Evolutionary conservation across 1,284 basidiomycete genomes (phyloP), one percentile per base, ranked within the genome.

Genomic region (Trichosporon ovoides): DNA sequence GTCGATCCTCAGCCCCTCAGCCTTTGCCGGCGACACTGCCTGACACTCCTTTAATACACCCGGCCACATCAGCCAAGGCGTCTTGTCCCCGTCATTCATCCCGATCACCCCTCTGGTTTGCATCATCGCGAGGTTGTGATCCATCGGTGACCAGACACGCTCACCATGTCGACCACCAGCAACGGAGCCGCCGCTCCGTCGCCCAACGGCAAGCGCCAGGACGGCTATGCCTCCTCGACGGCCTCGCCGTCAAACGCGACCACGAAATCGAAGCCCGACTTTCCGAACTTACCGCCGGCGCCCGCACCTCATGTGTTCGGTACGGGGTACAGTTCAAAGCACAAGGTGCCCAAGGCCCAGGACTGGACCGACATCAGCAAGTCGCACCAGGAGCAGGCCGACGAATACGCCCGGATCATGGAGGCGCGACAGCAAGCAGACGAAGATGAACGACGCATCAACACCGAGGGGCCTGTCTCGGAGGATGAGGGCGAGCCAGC

Each of bases 311-410:
- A 66, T 33, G 61, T 68, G 34, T 50, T 71, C 53, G 75, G 76
- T 13, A 65, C 71, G 48, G 75, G 75, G 10, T 78, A 73, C 58
- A 68, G 66, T 0, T 57, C 62, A 38, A 55, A 63, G 52, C 69
- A 78, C 60, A 76, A 74, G 19, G 73, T 80, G 16, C 80, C 80
- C 5, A 81, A 77, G 20, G 75, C 79, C 33, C 69, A 74, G 52
- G 57, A 65, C 10, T 79, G 78, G 64, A 62, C 68, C 22, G 67
- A 61, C 7, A 61, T 71, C 13, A 67, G 78, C 60, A 67, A 68
- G 51, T n/a, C 62, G 22, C 67, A 75, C 48, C 70, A 73, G 22
- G 49, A 66, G n/a, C 65, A 77, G 35, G 68, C 76, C 1, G 59
- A 70, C 11, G 67, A 73, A 31, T 78, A 77, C 56, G 66, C 68